Base-by-base conservation (phyloP, 108 stramenopile species). In the Halocafeteria seosinensis region DNA sequence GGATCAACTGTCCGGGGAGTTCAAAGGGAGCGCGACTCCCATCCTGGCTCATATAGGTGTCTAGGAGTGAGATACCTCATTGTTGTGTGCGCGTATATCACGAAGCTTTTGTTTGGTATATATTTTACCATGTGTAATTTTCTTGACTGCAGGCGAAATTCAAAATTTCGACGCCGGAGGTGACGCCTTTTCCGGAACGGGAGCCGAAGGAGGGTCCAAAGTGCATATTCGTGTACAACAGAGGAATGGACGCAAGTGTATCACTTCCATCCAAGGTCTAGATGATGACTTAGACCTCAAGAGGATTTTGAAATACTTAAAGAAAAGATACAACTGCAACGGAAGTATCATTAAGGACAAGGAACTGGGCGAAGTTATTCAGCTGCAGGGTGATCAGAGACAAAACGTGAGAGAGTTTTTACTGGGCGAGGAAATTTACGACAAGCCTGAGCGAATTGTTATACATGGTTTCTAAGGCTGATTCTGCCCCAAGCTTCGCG, bases 191-290 rank as follows among this genome's bases (percentile, higher is more conserved):
- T 84, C 87, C 65, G 50, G 32, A 25, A 81, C 79, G 74, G 21
- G 82, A 77, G 55, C 80, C 62, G 11, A 62, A 73, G 34, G 75
- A 78, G 53, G 85, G 86, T n/a, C n/a, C 32, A 91, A 97, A 77
- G 90, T 97, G 28, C 95, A 97, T 67, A 89, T 97, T 42, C 95
- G 95, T 62, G 88, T 94, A 52, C 92, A 94, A 75, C 95, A 94
- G 80, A 88, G 95, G 32, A 93, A 90, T 71, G 91, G 95, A 60
- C 76, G 91, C 52, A 97, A 97, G 76, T 94, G 92, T 83, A 97
- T 94, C 75, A 93, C 91, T n/a, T 92, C 92, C 0, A 79, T 95
- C 4, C 85, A 90, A 55, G 92, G 92, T 53, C 75, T 94, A 50
- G 90, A 91, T 26, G 91, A 94, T 67, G 95, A 97, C 72, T 86